phyloP scores from a whole-genome alignment of 2,329 filamentous ascomycete species.

The Neobulgaria alba region DNA sequence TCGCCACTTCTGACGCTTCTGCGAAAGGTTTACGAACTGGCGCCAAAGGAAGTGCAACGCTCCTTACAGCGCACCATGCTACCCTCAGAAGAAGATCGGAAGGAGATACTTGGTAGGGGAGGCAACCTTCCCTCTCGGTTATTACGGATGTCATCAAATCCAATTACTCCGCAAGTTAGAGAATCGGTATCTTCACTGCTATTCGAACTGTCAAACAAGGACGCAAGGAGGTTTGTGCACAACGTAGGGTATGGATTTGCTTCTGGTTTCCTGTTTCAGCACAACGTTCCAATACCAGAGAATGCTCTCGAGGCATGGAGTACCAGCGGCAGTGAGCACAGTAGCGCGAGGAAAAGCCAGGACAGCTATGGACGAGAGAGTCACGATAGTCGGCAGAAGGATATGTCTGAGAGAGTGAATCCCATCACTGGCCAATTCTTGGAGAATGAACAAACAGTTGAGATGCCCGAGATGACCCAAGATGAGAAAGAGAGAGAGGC shows the following conservation, averaged over 20 bases:
- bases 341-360: slow-evolving; percentile 20
- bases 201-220: slow-evolving; percentile 77
- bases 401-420: slow-evolving; percentile 22
- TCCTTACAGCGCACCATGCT: slow-evolving; percentile 61
- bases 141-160: slow-evolving; percentile 67
- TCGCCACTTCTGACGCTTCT: slow-evolving; percentile 69
- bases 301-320: slow-evolving; percentile 50
- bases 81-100: slow-evolving; percentile 68
- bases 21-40: slow-evolving; percentile 60
- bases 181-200: slow-evolving; percentile 69
- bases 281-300: slow-evolving; percentile 69
- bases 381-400: slow-evolving; percentile 14
- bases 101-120: slow-evolving; percentile 67
- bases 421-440: slow-evolving; percentile 26
- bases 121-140: slow-evolving; percentile 67
- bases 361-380: slow-evolving; percentile 19
- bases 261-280: slow-evolving; percentile 78
- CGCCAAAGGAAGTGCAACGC: slow-evolving; percentile 51
- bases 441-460: slow-evolving; percentile 29
- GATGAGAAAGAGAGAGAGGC: slow-evolving; percentile 83
- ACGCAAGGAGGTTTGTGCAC: slow-evolving; percentile 71
- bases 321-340: slow-evolving; percentile 14
- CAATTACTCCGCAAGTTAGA: slow-evolving; percentile 62
- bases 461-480: slow-evolving; percentile 68
- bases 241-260: slow-evolving; percentile 95